Percentiles rank a stretch among this genome's conserved stretches.
Evolutionary conservation across 2,329 filamentous ascomycete genomes (phyloP).

Genomic region (Xenoacremonium recifei): DNA sequence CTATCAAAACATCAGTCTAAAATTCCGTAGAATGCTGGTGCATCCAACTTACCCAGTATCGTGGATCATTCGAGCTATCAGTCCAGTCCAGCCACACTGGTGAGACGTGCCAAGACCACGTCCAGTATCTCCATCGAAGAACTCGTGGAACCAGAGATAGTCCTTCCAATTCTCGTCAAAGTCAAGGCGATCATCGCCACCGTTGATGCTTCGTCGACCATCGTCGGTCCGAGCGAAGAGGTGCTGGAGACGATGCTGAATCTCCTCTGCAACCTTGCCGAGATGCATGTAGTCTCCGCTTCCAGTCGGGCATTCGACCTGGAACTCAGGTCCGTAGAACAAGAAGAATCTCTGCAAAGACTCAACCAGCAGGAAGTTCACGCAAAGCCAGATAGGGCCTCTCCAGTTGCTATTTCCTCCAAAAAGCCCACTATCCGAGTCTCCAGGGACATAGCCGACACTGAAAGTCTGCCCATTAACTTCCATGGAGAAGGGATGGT

Average conservation of each 20-base stretch:
- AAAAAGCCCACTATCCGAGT: conserved; percentile 92
- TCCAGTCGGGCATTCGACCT: conserved; percentile 91
- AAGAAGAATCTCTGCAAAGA: conserved; percentile 94
- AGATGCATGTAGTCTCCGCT: conserved; percentile 95
- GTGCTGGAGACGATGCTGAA: conserved; percentile 92
- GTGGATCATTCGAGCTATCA: conserved; percentile 96
- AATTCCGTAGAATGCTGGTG: background rate
- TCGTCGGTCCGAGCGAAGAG: conserved; percentile 83
- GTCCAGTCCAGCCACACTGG: conserved; percentile 93
- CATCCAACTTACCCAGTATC: conserved; percentile 93
- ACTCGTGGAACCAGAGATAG: conserved; percentile 89
- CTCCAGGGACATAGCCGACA: conserved; percentile 89
- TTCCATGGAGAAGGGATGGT: conserved; percentile 91
- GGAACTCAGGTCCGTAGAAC: conserved; percentile 85
- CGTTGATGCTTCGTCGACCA: conserved; percentile 85
- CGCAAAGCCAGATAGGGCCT: conserved; percentile 91
- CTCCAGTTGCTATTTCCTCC: conserved; percentile 98
- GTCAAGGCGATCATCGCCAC: conserved; percentile 79
- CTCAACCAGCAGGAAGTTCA: conserved; percentile 93
- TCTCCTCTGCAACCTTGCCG: conserved; percentile 89
- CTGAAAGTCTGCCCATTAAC: conserved; percentile 89
- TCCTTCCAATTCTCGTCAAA: conserved; percentile 90
- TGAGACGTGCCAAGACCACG: conserved; percentile 89
- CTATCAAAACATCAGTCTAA: conserved; percentile 53
- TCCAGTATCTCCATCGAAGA: conserved; percentile 91